A percentile compares a stretch with the other conserved stretches of the same genome.
Conservation (phyloP, 148 eudicot genomes). For the Cornus florida region DNA sequence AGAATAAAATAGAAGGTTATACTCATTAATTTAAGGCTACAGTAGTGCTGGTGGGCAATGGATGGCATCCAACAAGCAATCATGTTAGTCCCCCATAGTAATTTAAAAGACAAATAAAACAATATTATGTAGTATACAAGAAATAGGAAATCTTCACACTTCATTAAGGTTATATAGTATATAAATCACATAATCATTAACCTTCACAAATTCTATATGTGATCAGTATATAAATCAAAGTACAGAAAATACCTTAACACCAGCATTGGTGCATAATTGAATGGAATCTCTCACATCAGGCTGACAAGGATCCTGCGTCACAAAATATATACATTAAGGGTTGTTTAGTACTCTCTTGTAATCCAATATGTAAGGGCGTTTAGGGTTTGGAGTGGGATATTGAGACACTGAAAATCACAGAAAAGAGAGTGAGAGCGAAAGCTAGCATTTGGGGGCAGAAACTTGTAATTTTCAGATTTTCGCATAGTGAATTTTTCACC, state of each 20-base stretch:
- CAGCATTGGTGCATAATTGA: conserved; percentile 53
- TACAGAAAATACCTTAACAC: conserved; percentile 43
- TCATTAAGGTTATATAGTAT: background rate
- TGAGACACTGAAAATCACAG: too few relatives aligned
- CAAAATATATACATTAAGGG: background rate
- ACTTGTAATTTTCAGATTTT: too few relatives aligned
- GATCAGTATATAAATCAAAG: background rate
- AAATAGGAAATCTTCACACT: background rate
- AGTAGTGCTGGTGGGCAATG: background rate
- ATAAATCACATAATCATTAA: background rate
- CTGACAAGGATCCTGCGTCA: conserved; percentile 64
- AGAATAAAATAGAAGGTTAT: background rate
- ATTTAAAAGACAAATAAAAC: background rate
- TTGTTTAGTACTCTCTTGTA: too few relatives aligned
- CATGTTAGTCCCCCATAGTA: background rate
- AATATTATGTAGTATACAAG: background rate
- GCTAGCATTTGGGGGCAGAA: too few relatives aligned
- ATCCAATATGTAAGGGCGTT: too few relatives aligned
- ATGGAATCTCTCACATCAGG: conserved; percentile 68
- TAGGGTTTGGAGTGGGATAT: too few relatives aligned
- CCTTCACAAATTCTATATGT: background rate
- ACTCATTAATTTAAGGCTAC: background rate
- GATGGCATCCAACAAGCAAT: background rate
- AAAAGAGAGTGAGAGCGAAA: too few relatives aligned
- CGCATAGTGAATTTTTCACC: too few relatives aligned